Conservation (phyloP, 2,329 filamentous ascomycete genomes). For the Fusarium begoniae region DNA sequence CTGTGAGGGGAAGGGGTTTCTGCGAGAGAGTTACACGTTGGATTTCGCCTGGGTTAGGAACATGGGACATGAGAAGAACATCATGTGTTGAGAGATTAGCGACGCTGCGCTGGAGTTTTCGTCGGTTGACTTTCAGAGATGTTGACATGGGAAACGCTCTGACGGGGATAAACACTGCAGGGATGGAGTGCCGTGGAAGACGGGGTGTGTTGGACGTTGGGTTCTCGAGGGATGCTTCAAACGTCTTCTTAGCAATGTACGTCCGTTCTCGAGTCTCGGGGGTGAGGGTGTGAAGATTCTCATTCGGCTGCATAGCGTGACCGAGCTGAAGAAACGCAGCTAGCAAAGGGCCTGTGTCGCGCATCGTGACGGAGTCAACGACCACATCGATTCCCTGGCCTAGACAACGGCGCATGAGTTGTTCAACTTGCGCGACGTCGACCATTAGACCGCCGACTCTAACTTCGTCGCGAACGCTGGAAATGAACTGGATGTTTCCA, state of each 20-base stretch:
- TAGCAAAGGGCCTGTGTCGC: constrained; percentile 53
- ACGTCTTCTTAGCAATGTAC: constrained; percentile 55
- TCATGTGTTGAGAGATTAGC: constrained; percentile 54
- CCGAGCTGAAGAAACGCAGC: constrained; percentile 62
- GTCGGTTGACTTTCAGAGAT: constrained; percentile 60
- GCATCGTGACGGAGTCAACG: constrained; percentile 58
- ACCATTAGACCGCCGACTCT: constrained; percentile 52
- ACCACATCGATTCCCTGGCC: constrained; percentile 58
- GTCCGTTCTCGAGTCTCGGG: constrained; percentile 54
- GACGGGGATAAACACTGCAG: constrained; percentile 59
- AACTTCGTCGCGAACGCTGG: constrained; percentile 53
- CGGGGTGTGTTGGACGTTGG: constrained; percentile 17
- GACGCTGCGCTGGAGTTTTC: constrained; percentile 57
- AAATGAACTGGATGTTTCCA: constrained; percentile 60
- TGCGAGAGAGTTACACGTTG: constrained; percentile 42
- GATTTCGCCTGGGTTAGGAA: constrained; percentile 50
- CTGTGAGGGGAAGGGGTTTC: constrained; percentile 59
- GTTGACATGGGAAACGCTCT: constrained; percentile 58
- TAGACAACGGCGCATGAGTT: constrained; percentile 57
- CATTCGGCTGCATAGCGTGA: constrained; percentile 48
- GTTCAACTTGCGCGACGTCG: constrained; percentile 57
- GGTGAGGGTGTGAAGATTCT: constrained; percentile 52
- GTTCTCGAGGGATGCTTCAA: constrained; percentile 53
- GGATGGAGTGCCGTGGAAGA: constrained; percentile 55
- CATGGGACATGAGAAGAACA: constrained; percentile 52